Percentiles rank a stretch among this genome's conserved stretches.
phyloP scores from a whole-genome alignment of 2,329 filamentous ascomycete species.

The Cladosporium colombiae region DNA sequence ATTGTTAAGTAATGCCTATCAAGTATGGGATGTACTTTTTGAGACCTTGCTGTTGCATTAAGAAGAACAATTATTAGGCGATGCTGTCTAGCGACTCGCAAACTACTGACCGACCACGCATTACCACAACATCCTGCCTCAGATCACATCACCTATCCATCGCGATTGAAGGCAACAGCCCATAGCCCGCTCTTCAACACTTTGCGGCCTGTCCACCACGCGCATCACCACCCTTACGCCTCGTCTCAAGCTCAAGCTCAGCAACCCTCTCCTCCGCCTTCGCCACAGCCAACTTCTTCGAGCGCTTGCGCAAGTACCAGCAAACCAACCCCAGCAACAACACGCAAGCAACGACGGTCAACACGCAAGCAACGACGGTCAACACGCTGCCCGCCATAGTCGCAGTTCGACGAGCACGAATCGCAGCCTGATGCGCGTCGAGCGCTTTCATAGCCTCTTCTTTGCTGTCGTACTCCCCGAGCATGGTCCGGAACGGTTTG shows the following conservation, averaged over 20 bases:
- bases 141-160: background rate
- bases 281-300: background rate
- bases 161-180: background rate
- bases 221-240: background rate
- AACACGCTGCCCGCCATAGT: no score
- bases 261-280: background rate
- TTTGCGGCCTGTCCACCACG: background rate
- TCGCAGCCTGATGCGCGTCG: background rate
- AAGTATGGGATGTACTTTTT: background rate
- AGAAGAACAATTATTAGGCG: background rate
- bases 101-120: background rate
- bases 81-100: background rate
- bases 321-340: background rate
- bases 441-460: background rate
- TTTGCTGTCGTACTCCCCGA: background rate
- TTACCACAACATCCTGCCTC: background rate
- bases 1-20: background rate
- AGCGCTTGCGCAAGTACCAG: background rate
- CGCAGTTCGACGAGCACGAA: background rate
- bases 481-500: background rate
- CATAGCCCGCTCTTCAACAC: background rate
- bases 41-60: background rate
- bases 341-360: background rate
- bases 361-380: background rate
- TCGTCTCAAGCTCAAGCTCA: constrained; percentile 5